Base-by-base conservation (phyloP, 2,329 filamentous ascomycete genomes). In the Aspergillus tanneri region DNA sequence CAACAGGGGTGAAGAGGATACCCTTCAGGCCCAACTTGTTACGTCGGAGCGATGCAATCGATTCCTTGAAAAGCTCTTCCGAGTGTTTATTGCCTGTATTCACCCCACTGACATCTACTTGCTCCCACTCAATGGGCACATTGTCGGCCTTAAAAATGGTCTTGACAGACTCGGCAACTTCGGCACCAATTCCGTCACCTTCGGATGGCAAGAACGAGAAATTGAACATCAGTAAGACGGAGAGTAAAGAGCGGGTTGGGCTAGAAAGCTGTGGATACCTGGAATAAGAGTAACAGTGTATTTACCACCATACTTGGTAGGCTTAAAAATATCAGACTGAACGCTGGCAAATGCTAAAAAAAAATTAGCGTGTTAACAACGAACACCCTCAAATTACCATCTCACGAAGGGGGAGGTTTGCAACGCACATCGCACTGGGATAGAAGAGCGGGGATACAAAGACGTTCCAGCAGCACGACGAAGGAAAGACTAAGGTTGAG, bases 101-200 rank as follows among this genome's bases (percentile, higher is more conserved):
- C 58, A 97, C 82, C 73, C 93, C 93, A 22, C 89, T 90, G 38
- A 96, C 92, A 71, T 96, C 91, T 65, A 99, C 83, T 80, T 97
- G 91, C 77, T 99, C 93, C 92, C 93, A 97, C 76, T 96, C 90
- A 66, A 99, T 86, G 67, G 93, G 93, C 45, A 96, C 92, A 71
- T 96, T 97, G 80, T 97, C 92, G 72, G 92, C 91, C 84, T 96
- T 97, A 86, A 97, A 97, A 74, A 99, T 87, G 62, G 92, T 95
- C 86, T 96, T 96, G 73, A 99, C 92, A 56, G 90, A 93, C 78
- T 97, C 91, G 65, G 92, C 90, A 54, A 97, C 91, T 78, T 99
- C 93, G 73, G 90, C 89, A 74, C 93, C 93, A 72, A 99, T 96
- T 80, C 93, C 93, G 68, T 99, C 93, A 77, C 83, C 83, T 85